Conservation (phyloP, 441 rosid species). For the Euphorbia celastroides region DNA sequence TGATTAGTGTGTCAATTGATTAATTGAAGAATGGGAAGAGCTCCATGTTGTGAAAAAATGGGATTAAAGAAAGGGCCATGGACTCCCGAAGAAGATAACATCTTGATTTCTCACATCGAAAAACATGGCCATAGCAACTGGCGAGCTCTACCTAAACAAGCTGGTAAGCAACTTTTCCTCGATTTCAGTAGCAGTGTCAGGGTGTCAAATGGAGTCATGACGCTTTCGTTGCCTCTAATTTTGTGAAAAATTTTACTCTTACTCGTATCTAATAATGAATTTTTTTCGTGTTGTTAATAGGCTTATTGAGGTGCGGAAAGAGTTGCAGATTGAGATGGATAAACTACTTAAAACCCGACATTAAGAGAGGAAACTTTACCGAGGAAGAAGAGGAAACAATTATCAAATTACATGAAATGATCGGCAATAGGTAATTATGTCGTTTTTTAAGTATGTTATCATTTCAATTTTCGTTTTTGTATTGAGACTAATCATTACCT, state of each 20-base stretch:
- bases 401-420: constrained; percentile 51
- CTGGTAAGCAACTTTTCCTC: too few species aligned
- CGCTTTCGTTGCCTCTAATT: too few species aligned
- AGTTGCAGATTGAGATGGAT: constrained; percentile 93
- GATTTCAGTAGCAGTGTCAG: too few species aligned
- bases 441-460: too few species aligned
- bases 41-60: constrained; percentile 33
- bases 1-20: not conserved
- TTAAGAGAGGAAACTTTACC: constrained; percentile 75
- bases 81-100: constrained; percentile 38
- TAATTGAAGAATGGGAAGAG: constrained; percentile 38
- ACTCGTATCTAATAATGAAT: too few species aligned
- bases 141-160: constrained; percentile 39
- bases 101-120: constrained; percentile 29
- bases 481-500: not conserved
- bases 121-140: constrained; percentile 37
- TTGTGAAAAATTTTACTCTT: too few species aligned
- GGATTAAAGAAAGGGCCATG: constrained; percentile 37
- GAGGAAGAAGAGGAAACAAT: constrained; percentile 76
- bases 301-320: constrained; percentile 79
- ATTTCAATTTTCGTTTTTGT: too few species aligned
- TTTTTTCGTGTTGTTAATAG: too few species aligned
- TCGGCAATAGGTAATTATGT: constrained; percentile 61
- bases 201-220: too few species aligned
- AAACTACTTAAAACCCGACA: constrained; percentile 68